phyloP scores from a whole-genome alignment of 139 green algal genomes.

The Picochlorum sp. region DNA sequence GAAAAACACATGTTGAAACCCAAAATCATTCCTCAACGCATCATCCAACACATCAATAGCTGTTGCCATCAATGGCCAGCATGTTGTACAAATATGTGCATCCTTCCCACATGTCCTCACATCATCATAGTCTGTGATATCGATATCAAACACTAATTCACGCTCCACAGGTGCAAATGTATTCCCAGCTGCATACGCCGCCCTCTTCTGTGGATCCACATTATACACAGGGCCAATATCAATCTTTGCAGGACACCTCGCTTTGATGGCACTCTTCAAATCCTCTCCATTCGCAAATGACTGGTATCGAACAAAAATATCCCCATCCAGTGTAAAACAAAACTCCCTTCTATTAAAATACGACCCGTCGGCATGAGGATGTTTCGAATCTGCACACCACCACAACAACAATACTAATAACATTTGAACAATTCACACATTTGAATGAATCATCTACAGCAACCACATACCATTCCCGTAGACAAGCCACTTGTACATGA shows the following conservation, averaged over 20 bases:
- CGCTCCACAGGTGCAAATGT: constrained; percentile 76
- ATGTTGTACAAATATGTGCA: constrained; percentile 81
- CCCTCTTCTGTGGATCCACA: constrained; percentile 70
- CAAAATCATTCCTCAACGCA: constrained; percentile 86
- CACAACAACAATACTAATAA: too few species aligned
- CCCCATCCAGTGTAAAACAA: constrained; percentile 94
- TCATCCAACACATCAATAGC: constrained; percentile 65
- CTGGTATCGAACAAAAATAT: constrained; percentile 98
- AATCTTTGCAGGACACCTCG: constrained; percentile 84
- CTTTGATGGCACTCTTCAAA: constrained; percentile 57
- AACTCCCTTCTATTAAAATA: constrained; percentile 86
- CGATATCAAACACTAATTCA: constrained; percentile 98
- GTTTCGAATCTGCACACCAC: constrained; percentile 50
- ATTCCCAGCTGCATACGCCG: constrained; percentile 39
- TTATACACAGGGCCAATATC: constrained; percentile 97
- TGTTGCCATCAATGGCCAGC: constrained; percentile 94
- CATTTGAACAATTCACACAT: too few species aligned
- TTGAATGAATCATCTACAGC: too few species aligned
- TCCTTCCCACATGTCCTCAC: constrained; percentile 83
- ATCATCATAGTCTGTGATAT: constrained; percentile 98
- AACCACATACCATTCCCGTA: constrained; percentile 78
- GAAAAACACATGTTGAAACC: constrained; percentile 93
- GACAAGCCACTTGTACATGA: constrained; percentile 80
- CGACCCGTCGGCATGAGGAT: constrained; percentile 54
- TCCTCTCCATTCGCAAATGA: constrained; percentile 82